Base-by-base conservation (phyloP, 371 early-diverging fungal species). In the Nematocida minor region DNA sequence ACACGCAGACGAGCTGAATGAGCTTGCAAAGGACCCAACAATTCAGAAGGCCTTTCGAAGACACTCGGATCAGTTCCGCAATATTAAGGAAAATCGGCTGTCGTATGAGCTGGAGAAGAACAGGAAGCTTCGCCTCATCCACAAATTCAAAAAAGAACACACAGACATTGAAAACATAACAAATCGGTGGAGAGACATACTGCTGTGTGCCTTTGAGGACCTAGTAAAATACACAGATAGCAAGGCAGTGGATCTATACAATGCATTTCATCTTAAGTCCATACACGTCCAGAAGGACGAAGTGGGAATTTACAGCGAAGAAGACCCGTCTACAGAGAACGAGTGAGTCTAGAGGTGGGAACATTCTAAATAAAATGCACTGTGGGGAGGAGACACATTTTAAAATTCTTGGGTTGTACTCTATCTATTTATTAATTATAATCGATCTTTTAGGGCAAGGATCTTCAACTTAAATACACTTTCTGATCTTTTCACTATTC, bases 1-100 rank as follows among this genome's bases (percentile, higher is more conserved):
- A 9, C 11, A 14, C 22, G 14, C 6, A 14, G 34, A 31, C 7
- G 57, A 34, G 18, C 16, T 57, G 38, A 14, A 57, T 14, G 27
- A 31, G 0, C 14, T 57, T 38, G 7, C 34, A 9, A 55, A 31
- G 9, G 60, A 57, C 41, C 69, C 60, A 25, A 0, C 40, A 18
- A 22, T 57, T 11, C 25, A 54, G 42, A 57, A 69, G 22, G 27
- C 7, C 6, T n/a, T 22, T n/a, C n/a, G 62, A 44, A 57, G 71
- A 27, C 55, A 70, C 40, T 62, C 62, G 11, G 62, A 70, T 47
- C 71, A 62, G 51, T 62, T 70, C 25, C 54, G 34, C 7, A 29
- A 14, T 11, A 20, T 34, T 9, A 11, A 20, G 11, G 11, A 18
- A 6, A 42, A 48, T 36, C 14, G 62, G 41, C 44, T 62, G 18